These are phyloP conservation scores for Fonsecaea pugnacius DNA, from an alignment of 2,329 filamentous ascomycete species.

Conservation along the genomic window DNA sequence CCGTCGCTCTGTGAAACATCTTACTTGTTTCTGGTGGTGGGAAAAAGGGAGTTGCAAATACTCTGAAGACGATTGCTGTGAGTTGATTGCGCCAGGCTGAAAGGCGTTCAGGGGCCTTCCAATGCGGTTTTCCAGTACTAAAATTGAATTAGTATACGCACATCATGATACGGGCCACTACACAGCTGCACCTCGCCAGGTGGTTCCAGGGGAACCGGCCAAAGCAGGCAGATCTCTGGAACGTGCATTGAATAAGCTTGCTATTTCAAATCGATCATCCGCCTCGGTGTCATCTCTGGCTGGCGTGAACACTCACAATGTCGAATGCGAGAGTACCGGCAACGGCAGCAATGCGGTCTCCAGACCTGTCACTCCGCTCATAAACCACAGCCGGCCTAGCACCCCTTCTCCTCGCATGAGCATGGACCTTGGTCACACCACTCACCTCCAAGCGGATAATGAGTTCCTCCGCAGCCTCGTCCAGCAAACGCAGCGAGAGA, in stretches of 20 bases:
- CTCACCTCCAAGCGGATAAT: constrained; percentile 26
- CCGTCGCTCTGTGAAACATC: constrained; percentile 38
- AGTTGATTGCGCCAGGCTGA: neutral
- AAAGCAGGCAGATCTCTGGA: constrained; percentile 37
- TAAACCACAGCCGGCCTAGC: constrained; percentile 7
- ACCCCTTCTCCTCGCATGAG: constrained; percentile 24
- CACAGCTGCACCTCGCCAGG: constrained; percentile 27
- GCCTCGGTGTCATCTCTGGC: constrained; percentile 21
- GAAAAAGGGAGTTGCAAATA: constrained; percentile 38
- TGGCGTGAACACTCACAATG: neutral
- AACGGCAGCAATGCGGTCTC: constrained; percentile 11
- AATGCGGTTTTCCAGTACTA: neutral
- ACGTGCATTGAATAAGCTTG: constrained; percentile 29
- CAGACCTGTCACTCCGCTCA: constrained; percentile 16
- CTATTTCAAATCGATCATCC: constrained; percentile 26
- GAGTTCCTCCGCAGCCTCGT: constrained; percentile 25
- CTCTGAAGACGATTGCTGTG: constrained; percentile 36
- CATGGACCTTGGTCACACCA: constrained; percentile 18
- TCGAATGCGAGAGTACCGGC: constrained; percentile 1
- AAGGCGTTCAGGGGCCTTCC: neutral
- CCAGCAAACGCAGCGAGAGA: constrained; percentile 23
- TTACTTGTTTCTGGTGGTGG: constrained; percentile 43
- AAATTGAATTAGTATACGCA: constrained; percentile 34
- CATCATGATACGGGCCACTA: constrained; percentile 39
- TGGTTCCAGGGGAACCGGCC: constrained; percentile 33